Evolutionary conservation across 78 protist genomes (phyloP).

Genomic region (Dictyostelium discoideum): dicty_2.7 NC_007088.5:7269501-7270000

Average conservation of each 20-base stretch:
- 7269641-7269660: neutral
- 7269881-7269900: neutral
- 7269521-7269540: neutral
- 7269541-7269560: neutral
- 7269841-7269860: neutral
- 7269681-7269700: neutral
- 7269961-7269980: neutral
- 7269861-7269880: too few species aligned
- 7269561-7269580: neutral
- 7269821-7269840: neutral
- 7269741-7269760: neutral
- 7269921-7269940: neutral
- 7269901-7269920: too few species aligned
- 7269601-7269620: neutral
- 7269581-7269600: neutral
- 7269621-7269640: neutral
- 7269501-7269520: too few species aligned
- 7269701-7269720: neutral
- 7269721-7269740: neutral
- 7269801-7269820: neutral
- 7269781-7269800: slow-evolving; percentile 14
- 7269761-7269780: neutral
- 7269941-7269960: neutral
- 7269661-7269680: neutral
- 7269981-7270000: slow-evolving; percentile 1